phyloP scores from a whole-genome alignment of 164 flowering plant species.

The Brasenia schreberi region DNA sequence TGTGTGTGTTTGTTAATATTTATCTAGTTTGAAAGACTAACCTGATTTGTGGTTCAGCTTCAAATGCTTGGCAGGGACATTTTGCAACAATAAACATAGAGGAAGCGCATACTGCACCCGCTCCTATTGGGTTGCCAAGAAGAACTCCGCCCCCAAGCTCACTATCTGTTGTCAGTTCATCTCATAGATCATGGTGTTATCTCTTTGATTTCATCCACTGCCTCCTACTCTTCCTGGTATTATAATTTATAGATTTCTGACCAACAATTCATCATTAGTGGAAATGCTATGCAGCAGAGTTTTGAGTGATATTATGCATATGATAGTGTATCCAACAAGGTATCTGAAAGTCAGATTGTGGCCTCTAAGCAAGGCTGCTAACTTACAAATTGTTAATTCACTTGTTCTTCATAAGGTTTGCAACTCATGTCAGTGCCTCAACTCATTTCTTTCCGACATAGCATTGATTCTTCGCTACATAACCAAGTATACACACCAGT shows the following conservation, averaged over 20 bases:
- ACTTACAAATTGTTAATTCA: neutral
- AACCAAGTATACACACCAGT: neutral
- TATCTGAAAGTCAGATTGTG: neutral
- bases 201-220: neutral
- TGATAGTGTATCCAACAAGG: too few relatives aligned
- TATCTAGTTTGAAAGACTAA: neutral
- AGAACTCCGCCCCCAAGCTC: neutral
- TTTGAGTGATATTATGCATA: too few relatives aligned
- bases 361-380: neutral
- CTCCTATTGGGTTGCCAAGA: neutral
- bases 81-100: neutral
- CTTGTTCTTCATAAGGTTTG: neutral
- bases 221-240: neutral
- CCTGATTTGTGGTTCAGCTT: conserved; percentile 1
- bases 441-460: neutral
- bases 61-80: neutral
- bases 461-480: neutral
- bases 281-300: too few relatives aligned
- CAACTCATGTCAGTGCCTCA: neutral
- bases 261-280: neutral
- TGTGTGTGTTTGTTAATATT: neutral
- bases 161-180: neutral
- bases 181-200: neutral
- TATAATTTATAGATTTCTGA: neutral
- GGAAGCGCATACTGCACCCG: neutral